Evolutionary conservation across 208 protist species (phyloP).

Genomic region (Angomonas desouzai): DNA sequence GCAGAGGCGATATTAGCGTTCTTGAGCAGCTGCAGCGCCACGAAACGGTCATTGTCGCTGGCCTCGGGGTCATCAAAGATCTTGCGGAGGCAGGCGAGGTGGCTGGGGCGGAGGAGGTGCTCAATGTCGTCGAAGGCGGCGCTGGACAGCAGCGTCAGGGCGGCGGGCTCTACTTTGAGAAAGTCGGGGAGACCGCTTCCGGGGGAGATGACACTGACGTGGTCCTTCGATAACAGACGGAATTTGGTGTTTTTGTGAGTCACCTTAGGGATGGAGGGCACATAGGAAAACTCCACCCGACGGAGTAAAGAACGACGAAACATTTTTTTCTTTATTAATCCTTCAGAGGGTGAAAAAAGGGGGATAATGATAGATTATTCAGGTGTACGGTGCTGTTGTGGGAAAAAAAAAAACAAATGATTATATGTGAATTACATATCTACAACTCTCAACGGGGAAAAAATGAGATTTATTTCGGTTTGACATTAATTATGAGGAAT

Average conservation of each 20-base stretch:
- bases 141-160: constrained; percentile 77
- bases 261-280: constrained; percentile 69
- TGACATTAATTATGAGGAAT: too few relatives aligned
- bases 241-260: constrained; percentile 63
- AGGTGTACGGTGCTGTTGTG: too few relatives aligned
- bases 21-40: constrained; percentile 96
- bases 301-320: constrained; percentile 39
- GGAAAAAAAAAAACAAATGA: too few relatives aligned
- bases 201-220: constrained; percentile 71
- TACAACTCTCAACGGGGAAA: too few relatives aligned
- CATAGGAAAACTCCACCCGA: constrained; percentile 63
- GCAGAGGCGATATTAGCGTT: constrained; percentile 95
- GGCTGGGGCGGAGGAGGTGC: constrained; percentile 92
- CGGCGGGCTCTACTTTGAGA: constrained; percentile 88
- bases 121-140: constrained; percentile 92
- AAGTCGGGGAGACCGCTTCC: constrained; percentile 61
- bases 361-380: constrained; percentile 1
- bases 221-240: constrained; percentile 83
- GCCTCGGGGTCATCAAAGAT: constrained; percentile 96
- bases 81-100: constrained; percentile 89
- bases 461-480: too few relatives aligned
- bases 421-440: too few relatives aligned
- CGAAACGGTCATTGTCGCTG: constrained; percentile 95
- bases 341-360: constrained; percentile 1
- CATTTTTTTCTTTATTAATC: constrained; percentile 20